Evolutionary conservation across 2,329 filamentous ascomycete species (phyloP).

Genomic region (Venturiaceae sp.): DNA sequence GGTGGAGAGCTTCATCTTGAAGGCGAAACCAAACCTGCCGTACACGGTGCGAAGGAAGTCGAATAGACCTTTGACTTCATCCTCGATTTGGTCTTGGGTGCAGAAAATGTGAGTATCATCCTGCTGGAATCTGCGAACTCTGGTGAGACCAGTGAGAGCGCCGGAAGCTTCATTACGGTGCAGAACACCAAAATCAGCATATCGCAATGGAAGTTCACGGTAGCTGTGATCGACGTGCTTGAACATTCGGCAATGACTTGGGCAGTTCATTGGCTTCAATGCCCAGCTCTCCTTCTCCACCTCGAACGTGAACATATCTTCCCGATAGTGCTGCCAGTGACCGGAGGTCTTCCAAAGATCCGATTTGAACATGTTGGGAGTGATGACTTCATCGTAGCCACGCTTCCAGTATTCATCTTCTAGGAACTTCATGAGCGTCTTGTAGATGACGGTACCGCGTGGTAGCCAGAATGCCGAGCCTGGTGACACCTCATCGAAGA

Average conservation of each 20-base stretch:
- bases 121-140: conserved; percentile 89
- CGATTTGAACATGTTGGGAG: conserved; percentile 93
- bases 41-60: conserved; percentile 78
- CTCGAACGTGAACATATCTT: conserved; percentile 88
- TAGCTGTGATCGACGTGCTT: conserved; percentile 76
- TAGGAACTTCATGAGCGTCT: conserved; percentile 72
- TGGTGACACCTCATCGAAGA: conserved; percentile 90
- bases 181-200: conserved; percentile 91
- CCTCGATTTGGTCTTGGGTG: conserved; percentile 61
- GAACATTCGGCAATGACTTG: conserved; percentile 86
- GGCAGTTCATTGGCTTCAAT: conserved; percentile 98
- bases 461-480: conserved; percentile 89
- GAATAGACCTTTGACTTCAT: conserved; percentile 74
- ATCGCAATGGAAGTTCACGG: conserved; percentile 78
- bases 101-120: conserved; percentile 98
- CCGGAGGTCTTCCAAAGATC: conserved; percentile 78
- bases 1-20: conserved; percentile 92
- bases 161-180: conserved; percentile 95
- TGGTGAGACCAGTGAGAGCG: conserved; percentile 79
- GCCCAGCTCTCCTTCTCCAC: conserved; percentile 78
- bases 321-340: conserved; percentile 78
- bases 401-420: conserved; percentile 85
- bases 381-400: conserved; percentile 89
- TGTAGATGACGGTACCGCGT: conserved; percentile 88
- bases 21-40: conserved; percentile 76